Evolutionary conservation across 345 rosid species (phyloP).

Genomic region (Syzygium aqueum): DNA sequence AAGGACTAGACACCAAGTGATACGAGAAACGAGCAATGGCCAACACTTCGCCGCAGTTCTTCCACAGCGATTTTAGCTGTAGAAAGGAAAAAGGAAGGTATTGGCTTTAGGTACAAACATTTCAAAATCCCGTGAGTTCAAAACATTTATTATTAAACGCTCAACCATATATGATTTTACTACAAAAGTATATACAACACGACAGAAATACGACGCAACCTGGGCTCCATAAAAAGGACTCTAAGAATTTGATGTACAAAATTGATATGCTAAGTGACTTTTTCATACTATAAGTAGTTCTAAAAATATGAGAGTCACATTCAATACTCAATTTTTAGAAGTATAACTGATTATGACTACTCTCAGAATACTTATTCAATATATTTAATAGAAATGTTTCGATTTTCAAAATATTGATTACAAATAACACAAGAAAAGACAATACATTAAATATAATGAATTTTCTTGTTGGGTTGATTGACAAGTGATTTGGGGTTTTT

Average conservation of each 20-base stretch:
- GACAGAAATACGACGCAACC: background rate
- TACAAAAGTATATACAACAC: background rate
- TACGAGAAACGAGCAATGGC: background rate
- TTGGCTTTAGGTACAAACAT: no score
- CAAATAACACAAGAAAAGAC: background rate
- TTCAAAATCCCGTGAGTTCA: background rate
- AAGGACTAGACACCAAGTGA: background rate
- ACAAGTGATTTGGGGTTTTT: no score
- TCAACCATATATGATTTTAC: background rate
- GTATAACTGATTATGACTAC: background rate
- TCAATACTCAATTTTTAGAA: no score
- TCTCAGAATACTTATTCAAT: background rate
- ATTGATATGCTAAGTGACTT: background rate
- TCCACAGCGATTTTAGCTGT: background rate
- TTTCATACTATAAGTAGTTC: no score
- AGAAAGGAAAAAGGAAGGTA: no score
- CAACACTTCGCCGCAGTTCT: background rate
- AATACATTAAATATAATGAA: background rate
- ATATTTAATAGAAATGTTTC: background rate
- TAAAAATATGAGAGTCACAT: no score
- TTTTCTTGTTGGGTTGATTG: no score
- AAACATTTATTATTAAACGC: background rate
- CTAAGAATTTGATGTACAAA: background rate
- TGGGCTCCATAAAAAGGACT: background rate
- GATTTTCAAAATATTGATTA: background rate